A percentile compares a stretch with the other conserved stretches of the same genome.
phyloP scores from a whole-genome alignment of 257 asterid species.

The Schizonepeta tenuifolia region DNA sequence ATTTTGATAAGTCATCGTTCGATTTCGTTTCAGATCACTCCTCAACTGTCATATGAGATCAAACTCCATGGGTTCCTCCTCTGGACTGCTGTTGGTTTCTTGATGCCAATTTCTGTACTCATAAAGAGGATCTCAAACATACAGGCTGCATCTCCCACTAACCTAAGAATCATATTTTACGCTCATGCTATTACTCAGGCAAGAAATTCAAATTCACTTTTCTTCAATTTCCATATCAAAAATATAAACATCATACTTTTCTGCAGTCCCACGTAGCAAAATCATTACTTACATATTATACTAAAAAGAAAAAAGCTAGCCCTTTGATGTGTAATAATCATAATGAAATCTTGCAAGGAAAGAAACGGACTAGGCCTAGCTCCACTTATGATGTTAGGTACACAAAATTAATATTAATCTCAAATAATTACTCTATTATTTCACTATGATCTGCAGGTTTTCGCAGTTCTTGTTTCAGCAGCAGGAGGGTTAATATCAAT shows the following conservation, averaged over 20 bases:
- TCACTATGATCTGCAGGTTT: conserved; percentile 42
- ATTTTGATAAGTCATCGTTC: not conserved
- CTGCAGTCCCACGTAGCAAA: not conserved
- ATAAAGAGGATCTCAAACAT: conserved; percentile 55
- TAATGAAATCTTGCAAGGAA: conserved; percentile 42
- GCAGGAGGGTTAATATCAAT: conserved; percentile 69
- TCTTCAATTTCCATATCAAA: not conserved
- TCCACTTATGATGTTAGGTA: conserved; percentile 25
- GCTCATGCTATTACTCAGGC: conserved; percentile 61
- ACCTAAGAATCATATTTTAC: conserved; percentile 51
- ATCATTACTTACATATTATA: not conserved
- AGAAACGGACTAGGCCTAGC: conserved; percentile 33
- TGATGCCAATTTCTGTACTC: conserved; percentile 65
- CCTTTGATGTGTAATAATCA: conserved; percentile 30
- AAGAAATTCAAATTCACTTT: not conserved
- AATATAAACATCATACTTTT: not conserved
- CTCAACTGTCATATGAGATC: conserved; percentile 52
- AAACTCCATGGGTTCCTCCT: conserved; percentile 69
- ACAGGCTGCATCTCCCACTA: conserved; percentile 42
- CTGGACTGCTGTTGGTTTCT: conserved; percentile 83
- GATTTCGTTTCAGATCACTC: conserved; percentile 40
- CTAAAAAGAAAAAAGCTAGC: not conserved
- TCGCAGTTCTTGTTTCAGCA: conserved; percentile 64
- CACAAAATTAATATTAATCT: not conserved
- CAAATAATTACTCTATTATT: not conserved